Evolutionary conservation across 139 green algal genomes (phyloP).

Genomic region (Micractinium sp.): DNA sequence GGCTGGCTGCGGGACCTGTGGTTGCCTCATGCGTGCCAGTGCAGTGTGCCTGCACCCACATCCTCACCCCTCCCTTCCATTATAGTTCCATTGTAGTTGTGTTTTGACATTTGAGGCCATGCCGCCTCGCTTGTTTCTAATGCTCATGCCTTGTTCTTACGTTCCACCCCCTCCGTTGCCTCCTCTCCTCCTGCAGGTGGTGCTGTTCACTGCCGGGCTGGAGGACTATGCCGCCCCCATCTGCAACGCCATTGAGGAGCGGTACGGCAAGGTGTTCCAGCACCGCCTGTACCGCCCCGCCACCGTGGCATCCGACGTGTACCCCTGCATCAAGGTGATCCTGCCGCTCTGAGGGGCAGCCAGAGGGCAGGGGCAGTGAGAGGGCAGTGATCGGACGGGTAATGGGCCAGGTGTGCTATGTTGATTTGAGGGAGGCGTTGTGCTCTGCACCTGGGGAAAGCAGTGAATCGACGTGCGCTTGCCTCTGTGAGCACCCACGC

Average conservation of each 20-base stretch:
- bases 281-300: conserved; percentile 62
- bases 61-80: no score
- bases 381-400: no score
- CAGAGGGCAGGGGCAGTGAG: no score
- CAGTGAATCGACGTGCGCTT: no score
- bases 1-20: no score
- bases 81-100: no score
- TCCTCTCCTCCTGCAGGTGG: conserved; percentile 52
- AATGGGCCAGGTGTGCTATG: no score
- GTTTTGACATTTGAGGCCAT: no score
- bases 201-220: conserved; percentile 91
- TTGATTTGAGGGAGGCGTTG: no score
- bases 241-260: conserved; percentile 68
- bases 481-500: not conserved
- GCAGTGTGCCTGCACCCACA: no score
- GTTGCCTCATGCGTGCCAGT: no score
- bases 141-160: not conserved
- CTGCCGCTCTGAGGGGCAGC: not conserved
- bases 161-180: not conserved
- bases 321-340: conserved; percentile 86
- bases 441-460: no score
- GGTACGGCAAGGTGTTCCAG: conserved; percentile 45
- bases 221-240: conserved; percentile 90
- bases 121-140: not conserved
- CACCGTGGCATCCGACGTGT: conserved; percentile 54